Evolutionary conservation across 345 rosid species (phyloP).

Genomic region (Hevea brasiliensis): DNA sequence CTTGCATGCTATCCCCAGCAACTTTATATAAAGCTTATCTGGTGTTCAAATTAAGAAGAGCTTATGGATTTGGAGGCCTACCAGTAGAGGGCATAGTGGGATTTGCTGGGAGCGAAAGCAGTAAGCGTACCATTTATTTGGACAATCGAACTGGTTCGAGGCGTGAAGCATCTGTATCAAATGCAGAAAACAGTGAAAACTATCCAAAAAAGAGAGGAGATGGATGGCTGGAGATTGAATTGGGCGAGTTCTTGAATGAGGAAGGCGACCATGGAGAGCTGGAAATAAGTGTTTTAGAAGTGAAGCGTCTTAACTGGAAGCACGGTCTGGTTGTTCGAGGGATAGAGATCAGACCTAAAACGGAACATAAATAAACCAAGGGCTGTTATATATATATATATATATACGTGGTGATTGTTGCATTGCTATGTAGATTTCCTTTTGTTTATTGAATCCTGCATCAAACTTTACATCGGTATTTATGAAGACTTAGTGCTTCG

Average conservation of each 20-base stretch:
- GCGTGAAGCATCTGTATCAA: not conserved
- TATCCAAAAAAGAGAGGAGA: conserved; percentile 51
- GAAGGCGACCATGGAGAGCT: conserved; percentile 38
- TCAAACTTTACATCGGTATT: too few species aligned
- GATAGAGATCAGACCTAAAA: conserved; percentile 52
- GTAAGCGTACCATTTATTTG: conserved; percentile 17
- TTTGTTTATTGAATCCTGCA: too few species aligned
- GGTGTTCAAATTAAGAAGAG: conserved; percentile 25
- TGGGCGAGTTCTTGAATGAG: conserved; percentile 44
- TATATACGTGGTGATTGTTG: too few species aligned
- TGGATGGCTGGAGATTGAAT: conserved; percentile 64
- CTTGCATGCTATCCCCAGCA: conserved; percentile 34
- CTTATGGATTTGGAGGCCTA: conserved; percentile 40
- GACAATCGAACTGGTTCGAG: conserved; percentile 2
- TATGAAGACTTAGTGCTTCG: too few species aligned
- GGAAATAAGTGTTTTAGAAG: conserved; percentile 44
- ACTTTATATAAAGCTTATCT: conserved; percentile 47
- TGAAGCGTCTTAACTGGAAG: conserved; percentile 44
- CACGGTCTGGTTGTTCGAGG: conserved; percentile 59
- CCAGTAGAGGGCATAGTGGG: conserved; percentile 38
- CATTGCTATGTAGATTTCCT: too few species aligned
- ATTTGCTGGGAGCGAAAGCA: conserved; percentile 19
- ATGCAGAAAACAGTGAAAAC: not conserved
- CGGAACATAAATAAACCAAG: not conserved
- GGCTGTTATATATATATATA: too few species aligned